Conservation (phyloP, 2,329 filamentous ascomycete species). For the Cladosporium halotolerans region DNA sequence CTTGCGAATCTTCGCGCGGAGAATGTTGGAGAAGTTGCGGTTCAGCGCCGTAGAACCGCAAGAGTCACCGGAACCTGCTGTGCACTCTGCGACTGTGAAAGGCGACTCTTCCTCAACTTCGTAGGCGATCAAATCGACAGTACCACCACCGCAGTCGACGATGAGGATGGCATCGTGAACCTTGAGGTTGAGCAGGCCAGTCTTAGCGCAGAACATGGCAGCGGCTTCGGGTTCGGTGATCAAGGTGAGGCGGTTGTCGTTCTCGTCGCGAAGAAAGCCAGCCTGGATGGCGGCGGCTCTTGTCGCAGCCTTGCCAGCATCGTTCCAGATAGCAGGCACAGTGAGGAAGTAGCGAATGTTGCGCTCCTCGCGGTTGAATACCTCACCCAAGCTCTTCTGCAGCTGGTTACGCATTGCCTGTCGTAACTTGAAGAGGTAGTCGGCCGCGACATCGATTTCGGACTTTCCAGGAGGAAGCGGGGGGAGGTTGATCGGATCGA, state of each 20-base stretch:
- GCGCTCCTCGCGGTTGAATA: slow-evolving; percentile 95
- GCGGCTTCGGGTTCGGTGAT: slow-evolving; percentile 96
- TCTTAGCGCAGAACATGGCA: slow-evolving; percentile 96
- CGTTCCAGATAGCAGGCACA: slow-evolving; percentile 99
- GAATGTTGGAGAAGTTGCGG: slow-evolving; percentile 95
- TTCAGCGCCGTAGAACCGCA: slow-evolving; percentile 98
- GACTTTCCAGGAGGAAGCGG: slow-evolving; percentile 96
- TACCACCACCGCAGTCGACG: slow-evolving; percentile 96
- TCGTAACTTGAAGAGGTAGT: slow-evolving; percentile 96
- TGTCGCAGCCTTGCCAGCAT: slow-evolving; percentile 94
- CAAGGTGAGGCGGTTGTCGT: slow-evolving; percentile 90
- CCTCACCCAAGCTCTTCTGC: slow-evolving; percentile 92
- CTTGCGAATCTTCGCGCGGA: slow-evolving; percentile 95
- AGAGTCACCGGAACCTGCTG: slow-evolving; percentile 92
- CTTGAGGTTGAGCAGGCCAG: slow-evolving; percentile 89
- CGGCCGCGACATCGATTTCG: slow-evolving; percentile 97
- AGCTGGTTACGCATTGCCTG: slow-evolving; percentile 94
- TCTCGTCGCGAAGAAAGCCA: slow-evolving; percentile 92
- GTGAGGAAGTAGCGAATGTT: slow-evolving; percentile 98
- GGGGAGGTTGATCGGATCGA: slow-evolving; percentile 96
- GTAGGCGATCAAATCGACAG: slow-evolving; percentile 97
- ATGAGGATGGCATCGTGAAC: slow-evolving; percentile 98
- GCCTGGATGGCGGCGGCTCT: slow-evolving; percentile 94
- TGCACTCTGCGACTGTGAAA: slow-evolving; percentile 95
- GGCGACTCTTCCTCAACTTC: slow-evolving; percentile 97